These are phyloP conservation scores for Hypomontagnella monticulosa DNA, from an alignment of 495 filamentous ascomycete genomes.

Conservation along the genomic window DNA sequence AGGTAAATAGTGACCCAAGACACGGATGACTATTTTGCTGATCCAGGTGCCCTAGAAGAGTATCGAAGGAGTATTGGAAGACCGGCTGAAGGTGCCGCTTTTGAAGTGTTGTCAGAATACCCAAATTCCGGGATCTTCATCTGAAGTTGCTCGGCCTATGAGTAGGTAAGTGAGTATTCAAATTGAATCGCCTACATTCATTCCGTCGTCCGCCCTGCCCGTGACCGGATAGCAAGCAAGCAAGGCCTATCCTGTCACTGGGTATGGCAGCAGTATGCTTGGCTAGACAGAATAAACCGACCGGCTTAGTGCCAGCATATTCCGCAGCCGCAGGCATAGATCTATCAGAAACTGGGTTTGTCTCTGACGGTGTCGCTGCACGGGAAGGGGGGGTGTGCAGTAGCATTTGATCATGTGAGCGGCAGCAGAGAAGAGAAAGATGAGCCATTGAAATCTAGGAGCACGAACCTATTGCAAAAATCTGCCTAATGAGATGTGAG, in stretches of 20 bases:
- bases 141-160: slow-evolving; percentile 25
- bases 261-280: slow-evolving; percentile 20
- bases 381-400: slow-evolving; percentile 43
- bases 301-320: slow-evolving; percentile 23
- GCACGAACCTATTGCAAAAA: slow-evolving; percentile 54
- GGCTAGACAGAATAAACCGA: slow-evolving; percentile 13
- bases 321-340: slow-evolving; percentile 33
- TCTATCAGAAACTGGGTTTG: slow-evolving; percentile 47
- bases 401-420: slow-evolving; percentile 48
- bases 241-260: slow-evolving; percentile 23
- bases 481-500: slow-evolving; percentile 29
- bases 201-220: slow-evolving; percentile 7
- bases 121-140: slow-evolving; percentile 21
- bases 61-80: slow-evolving; percentile 29
- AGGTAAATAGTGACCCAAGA: slow-evolving; percentile 16
- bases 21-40: slow-evolving; percentile 21
- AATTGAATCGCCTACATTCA: slow-evolving; percentile 20
- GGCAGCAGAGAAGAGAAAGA: slow-evolving; percentile 39
- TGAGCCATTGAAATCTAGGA: slow-evolving; percentile 39
- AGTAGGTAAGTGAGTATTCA: slow-evolving; percentile 34
- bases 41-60: slow-evolving; percentile 26
- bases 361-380: slow-evolving; percentile 41
- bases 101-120: slow-evolving; percentile 23
- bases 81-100: slow-evolving; percentile 10
- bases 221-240: slow-evolving; percentile 5